These are phyloP conservation scores for Xylaria telfairii DNA, from an alignment of 495 filamentous ascomycete species.

Conservation along the genomic window DNA sequence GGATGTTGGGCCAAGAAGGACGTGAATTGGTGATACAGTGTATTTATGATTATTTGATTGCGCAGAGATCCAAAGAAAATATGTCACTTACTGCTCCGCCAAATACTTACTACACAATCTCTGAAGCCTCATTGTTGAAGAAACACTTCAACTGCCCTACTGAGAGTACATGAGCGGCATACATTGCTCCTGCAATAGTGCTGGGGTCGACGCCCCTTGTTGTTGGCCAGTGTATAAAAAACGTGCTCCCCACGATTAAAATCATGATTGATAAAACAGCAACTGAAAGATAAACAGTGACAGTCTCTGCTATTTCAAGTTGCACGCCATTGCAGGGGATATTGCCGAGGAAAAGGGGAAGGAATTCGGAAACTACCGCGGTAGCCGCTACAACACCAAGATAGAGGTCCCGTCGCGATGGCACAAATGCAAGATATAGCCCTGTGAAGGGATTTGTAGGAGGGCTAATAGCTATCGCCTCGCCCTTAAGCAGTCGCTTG, in stretches of 20 bases:
- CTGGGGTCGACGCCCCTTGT: conserved; percentile 42
- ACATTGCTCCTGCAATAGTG: conserved; percentile 41
- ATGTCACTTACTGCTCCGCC: not conserved
- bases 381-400: conserved; percentile 34
- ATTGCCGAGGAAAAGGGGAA: conserved; percentile 40
- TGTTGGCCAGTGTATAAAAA: conserved; percentile 40
- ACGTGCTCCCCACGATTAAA: conserved; percentile 34
- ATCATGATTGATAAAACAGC: conserved; percentile 38
- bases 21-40: not conserved
- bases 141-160: conserved; percentile 12
- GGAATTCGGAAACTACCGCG: conserved; percentile 37
- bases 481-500: conserved; percentile 28
- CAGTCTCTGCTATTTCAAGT: conserved; percentile 30
- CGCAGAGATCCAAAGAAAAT: not conserved
- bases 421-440: conserved; percentile 28
- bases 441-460: conserved; percentile 41
- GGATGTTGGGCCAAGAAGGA: not conserved
- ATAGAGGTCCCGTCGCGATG: conserved; percentile 35
- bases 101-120: not conserved
- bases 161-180: conserved; percentile 30
- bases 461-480: conserved; percentile 30
- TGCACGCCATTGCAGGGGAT: conserved; percentile 39
- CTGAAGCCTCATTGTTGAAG: not conserved
- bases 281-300: conserved; percentile 37
- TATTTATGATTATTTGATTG: conserved; percentile 1